Evolutionary conservation across 306 rosid genomes (phyloP).

Genomic region (Malus orientalis): DNA sequence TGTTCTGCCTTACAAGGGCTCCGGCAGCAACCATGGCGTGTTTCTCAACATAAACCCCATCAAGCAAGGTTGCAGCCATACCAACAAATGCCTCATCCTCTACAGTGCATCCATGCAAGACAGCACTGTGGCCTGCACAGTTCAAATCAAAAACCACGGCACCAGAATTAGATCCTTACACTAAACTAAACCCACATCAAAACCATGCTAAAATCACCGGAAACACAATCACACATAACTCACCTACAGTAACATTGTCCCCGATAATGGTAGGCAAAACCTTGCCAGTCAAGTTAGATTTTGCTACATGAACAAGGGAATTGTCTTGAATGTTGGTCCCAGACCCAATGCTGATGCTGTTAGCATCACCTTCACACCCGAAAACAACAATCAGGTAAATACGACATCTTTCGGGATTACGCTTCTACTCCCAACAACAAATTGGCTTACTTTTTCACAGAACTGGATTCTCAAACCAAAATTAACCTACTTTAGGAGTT

Average conservation of each 20-base stretch:
- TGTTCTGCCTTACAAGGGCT: constrained; percentile 89
- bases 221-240: constrained; percentile 31
- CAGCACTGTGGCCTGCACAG: constrained; percentile 75
- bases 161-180: constrained; percentile 7
- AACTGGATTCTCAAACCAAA: neutral
- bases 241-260: constrained; percentile 91
- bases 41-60: constrained; percentile 80
- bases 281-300: constrained; percentile 81
- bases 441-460: neutral
- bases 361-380: constrained; percentile 64
- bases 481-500: neutral
- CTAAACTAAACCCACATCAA: constrained; percentile 12
- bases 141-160: constrained; percentile 9
- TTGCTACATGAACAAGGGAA: constrained; percentile 88
- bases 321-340: constrained; percentile 95
- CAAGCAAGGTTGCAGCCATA: constrained; percentile 92
- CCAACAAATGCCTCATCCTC: constrained; percentile 98
- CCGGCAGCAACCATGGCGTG: constrained; percentile 97
- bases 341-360: constrained; percentile 79
- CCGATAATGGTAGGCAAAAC: constrained; percentile 84
- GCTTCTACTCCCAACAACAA: neutral
- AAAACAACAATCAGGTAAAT: constrained; percentile 11
- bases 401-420: neutral
- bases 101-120: constrained; percentile 84
- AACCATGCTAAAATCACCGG: constrained; percentile 3